Conservation (phyloP, 768 basidiomycete species). For the Epithele typhae region DNA sequence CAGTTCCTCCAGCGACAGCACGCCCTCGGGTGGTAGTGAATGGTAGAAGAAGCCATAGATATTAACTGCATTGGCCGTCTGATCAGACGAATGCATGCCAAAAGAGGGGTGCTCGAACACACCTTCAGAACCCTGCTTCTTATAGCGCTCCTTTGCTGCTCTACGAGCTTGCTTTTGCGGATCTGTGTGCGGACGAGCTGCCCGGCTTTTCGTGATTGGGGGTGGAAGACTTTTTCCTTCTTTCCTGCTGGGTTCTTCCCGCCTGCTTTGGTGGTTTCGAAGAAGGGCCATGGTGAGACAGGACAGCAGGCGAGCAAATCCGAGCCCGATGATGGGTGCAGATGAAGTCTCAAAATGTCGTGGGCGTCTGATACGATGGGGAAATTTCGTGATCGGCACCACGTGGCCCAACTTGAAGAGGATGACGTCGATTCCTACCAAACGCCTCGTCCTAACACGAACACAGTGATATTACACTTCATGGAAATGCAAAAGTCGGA, state of each 20-base stretch:
- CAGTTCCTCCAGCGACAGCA: conserved; percentile 58
- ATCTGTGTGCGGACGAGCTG: conserved; percentile 65
- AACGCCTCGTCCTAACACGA: no score
- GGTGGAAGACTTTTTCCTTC: conserved; percentile 81
- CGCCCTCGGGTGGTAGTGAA: conserved; percentile 55
- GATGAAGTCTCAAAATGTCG: no score
- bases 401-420: no score
- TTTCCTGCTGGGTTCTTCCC: conserved; percentile 34
- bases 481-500: no score
- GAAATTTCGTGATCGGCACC: no score
- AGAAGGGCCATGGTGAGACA: conserved; percentile 23
- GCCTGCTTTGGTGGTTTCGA: conserved; percentile 27
- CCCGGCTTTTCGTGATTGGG: conserved; percentile 77
- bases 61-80: conserved; percentile 44
- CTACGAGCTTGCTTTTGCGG: conserved; percentile 64
- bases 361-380: no score
- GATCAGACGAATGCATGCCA: not conserved
- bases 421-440: no score
- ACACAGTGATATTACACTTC: no score
- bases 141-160: conserved; percentile 50
- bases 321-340: no score
- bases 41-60: conserved; percentile 75
- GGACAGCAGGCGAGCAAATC: not conserved
- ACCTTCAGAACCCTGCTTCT: conserved; percentile 58
- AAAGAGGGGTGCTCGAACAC: conserved; percentile 10